Conservation (phyloP, 2,329 filamentous ascomycete genomes). For the Raffaelea ambrosiae region DNA sequence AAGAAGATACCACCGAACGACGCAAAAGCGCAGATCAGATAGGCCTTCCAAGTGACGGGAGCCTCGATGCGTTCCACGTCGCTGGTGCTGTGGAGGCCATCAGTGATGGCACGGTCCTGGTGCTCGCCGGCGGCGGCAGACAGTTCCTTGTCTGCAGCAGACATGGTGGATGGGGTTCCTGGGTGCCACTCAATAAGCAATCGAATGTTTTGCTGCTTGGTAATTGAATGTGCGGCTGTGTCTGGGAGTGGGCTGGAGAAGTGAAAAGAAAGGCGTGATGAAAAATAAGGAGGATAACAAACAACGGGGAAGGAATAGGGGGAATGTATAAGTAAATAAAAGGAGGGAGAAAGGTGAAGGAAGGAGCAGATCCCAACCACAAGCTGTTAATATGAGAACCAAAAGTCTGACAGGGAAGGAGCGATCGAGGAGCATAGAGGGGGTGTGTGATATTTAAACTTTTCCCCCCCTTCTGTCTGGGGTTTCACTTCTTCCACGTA, state of each 20-base stretch:
- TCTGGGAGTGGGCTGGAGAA: too few species aligned
- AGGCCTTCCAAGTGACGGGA: conserved; percentile 60
- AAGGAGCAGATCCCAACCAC: neutral
- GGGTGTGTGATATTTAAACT: conserved; percentile 9
- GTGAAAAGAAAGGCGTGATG: too few species aligned
- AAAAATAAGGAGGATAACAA: too few species aligned
- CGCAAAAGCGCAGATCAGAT: conserved; percentile 61
- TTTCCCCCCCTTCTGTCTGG: neutral
- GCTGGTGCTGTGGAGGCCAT: conserved; percentile 21
- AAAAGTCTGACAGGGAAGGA: neutral
- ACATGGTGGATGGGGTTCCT: conserved; percentile 5
- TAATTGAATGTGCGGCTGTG: too few species aligned
- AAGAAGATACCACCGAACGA: conserved; percentile 69
- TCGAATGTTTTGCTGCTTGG: too few species aligned
- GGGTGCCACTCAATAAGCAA: neutral
- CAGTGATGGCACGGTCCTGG: conserved; percentile 4
- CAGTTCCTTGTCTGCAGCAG: conserved; percentile 9
- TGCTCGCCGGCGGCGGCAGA: conserved; percentile 1
- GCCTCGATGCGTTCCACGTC: conserved; percentile 57
- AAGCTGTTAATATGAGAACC: too few species aligned
- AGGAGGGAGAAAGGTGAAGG: neutral
- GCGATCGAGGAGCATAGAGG: neutral
- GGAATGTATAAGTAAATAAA: too few species aligned
- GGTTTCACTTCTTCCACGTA: neutral
- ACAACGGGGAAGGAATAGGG: too few species aligned